These are phyloP conservation scores for Sphaerobolus stellatus DNA, from an alignment of 1,284 basidiomycete species.

Conservation along the genomic window DNA sequence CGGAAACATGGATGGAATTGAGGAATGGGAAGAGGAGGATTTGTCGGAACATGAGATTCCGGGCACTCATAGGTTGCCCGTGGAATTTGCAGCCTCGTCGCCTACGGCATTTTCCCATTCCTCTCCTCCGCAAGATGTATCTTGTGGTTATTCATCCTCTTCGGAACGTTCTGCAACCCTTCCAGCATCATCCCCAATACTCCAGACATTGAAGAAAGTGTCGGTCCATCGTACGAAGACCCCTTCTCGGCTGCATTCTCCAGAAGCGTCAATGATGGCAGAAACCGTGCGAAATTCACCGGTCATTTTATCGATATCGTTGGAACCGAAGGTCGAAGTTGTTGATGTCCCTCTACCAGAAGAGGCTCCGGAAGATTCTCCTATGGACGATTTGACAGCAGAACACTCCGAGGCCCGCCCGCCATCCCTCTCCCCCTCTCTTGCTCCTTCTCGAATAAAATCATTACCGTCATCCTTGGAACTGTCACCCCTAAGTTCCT, in stretches of 20 bases:
- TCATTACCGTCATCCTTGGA: background rate
- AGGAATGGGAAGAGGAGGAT: background rate
- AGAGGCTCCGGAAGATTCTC: no score
- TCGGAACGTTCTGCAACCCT: constrained; percentile 9
- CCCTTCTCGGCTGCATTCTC: no score
- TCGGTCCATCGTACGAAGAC: no score
- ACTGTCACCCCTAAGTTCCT: constrained; percentile 8
- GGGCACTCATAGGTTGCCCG: background rate
- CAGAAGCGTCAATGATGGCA: no score
- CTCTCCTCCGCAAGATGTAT: constrained; percentile 1
- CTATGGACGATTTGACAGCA: no score
- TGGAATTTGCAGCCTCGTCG: constrained; percentile 4
- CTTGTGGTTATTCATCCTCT: constrained; percentile 4
- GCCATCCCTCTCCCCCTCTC: background rate
- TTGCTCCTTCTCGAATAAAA: background rate
- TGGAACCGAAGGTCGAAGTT: no score
- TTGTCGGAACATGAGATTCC: background rate
- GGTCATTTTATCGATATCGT: no score
- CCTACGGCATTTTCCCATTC: background rate
- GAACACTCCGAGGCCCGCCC: background rate
- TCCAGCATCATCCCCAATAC: constrained; percentile 2
- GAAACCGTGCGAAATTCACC: no score
- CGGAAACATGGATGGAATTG: no score
- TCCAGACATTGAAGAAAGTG: background rate
- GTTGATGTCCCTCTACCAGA: no score